Evolutionary conservation across 192 early-diverging fungal species (phyloP), one percentile per base, ranked within the genome.

Genomic region (Mortierella alpina): DNA sequence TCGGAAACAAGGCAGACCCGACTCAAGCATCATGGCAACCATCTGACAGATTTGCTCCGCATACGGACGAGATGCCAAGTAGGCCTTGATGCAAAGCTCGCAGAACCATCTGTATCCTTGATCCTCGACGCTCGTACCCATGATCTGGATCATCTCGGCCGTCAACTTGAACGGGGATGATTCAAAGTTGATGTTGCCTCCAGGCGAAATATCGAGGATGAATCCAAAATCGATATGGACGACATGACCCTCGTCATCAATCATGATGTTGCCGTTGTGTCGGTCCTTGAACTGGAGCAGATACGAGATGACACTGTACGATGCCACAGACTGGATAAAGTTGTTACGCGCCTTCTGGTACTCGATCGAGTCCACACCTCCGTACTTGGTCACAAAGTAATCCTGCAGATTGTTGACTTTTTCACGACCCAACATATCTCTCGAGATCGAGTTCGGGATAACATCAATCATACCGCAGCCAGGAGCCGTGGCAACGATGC

Each of bases 211-310:
- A 63, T 97, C 96, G 55, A 99, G 88, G 68, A 99, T 97, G 79
- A 99, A 99, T 15, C 98, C 98, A 75, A 99, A 99, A 83, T 99
- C 97, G 68, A 99, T 98, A 84, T 99, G 98, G 75, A 99, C 87
- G 39, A 99, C 92, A 79, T 99, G 96, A 0, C 98, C 98, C 66
- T 94, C 87, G 65, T 95, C 91, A 68, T 99, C 98, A 66, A 99
- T 89, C 98, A 99, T 99, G 72, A 99, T 98, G 85, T 99, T 99
- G 58, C 97, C 97, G 84, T 99, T 99, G 82, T 99, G 97, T 23
- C 98, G 88, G 87, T 99, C 98, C 83, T 99, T 99, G 86, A 99
- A 95, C 81, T 99, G 97, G 31, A 99, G 86, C 66, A 99, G 54
- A 83, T 95, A 99, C 59, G 96, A 89, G 14, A 99, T 91, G 23